Evolutionary conservation across 805 yeast genomes (phyloP).

Genomic region (Pichia deserticola): DNA sequence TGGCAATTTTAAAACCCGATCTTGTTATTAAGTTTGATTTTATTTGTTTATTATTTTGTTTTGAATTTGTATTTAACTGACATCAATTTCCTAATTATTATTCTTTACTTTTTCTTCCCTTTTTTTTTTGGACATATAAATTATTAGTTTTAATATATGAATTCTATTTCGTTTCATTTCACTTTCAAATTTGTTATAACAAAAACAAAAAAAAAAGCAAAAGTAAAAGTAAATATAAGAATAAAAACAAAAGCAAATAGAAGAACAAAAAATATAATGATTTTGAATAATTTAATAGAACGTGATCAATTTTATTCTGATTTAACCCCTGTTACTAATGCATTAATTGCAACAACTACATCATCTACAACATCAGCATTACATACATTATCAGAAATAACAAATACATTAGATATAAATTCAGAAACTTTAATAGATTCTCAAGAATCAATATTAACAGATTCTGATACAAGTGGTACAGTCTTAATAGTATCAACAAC

Average conservation of each 20-base stretch:
- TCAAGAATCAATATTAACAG: neutral
- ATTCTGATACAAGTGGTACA: neutral
- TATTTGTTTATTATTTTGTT: too few species aligned
- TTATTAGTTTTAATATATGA: too few species aligned
- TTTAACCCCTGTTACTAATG: conserved; percentile 6
- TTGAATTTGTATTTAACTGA: too few species aligned
- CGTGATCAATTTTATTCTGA: conserved; percentile 9
- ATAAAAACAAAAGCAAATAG: neutral
- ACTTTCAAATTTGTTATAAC: neutral
- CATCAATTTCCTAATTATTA: too few species aligned
- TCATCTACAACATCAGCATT: neutral
- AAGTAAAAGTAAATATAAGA: too few species aligned
- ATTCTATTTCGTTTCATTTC: too few species aligned
- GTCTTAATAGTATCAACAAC: neutral
- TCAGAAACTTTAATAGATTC: neutral
- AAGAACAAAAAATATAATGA: neutral
- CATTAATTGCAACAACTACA: neutral
- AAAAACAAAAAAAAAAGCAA: too few species aligned
- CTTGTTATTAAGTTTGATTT: too few species aligned
- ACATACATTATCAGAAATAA: neutral
- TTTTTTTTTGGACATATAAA: too few species aligned
- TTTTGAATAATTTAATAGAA: neutral
- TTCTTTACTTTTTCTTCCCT: too few species aligned
- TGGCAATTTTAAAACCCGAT: too few species aligned
- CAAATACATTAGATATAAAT: neutral